These are phyloP conservation scores for Trichocladium uniseriatum DNA, from an alignment of 495 filamentous ascomycete genomes.

Conservation along the genomic window DNA sequence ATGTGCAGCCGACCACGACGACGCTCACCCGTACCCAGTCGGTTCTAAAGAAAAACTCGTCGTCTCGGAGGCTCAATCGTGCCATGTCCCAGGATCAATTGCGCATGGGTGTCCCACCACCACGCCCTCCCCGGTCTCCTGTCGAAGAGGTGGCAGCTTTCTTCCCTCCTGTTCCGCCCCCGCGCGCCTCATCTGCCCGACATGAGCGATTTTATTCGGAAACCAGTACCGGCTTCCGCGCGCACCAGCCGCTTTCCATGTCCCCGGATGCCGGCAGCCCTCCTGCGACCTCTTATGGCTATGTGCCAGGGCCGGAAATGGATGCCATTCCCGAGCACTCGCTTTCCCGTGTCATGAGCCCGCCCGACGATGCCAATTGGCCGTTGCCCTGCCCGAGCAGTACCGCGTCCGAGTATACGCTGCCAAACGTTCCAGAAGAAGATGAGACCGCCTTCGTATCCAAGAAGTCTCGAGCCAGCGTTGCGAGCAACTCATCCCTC, in stretches of 20 bases:
- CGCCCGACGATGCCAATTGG: conserved; percentile 42
- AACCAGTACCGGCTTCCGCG: conserved; percentile 33
- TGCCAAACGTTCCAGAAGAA: conserved; percentile 70
- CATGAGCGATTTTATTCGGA: conserved; percentile 35
- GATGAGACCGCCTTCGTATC: conserved; percentile 40
- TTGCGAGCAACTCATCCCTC: conserved; percentile 37
- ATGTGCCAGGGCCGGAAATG: conserved; percentile 22
- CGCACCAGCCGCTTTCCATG: conserved; percentile 27
- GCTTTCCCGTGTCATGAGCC: conserved; percentile 32
- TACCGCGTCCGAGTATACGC: conserved; percentile 33
- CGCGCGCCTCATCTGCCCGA: conserved; percentile 39
- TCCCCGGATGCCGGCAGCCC: conserved; percentile 21
- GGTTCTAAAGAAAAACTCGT: conserved; percentile 15
- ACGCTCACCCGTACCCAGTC: conserved; percentile 15
- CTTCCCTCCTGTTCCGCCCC: conserved; percentile 29
- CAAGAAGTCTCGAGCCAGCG: conserved; percentile 29
- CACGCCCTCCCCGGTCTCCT: conserved; percentile 40
- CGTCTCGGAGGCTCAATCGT: conserved; percentile 31
- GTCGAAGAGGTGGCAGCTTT: conserved; percentile 23
- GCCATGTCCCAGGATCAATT: conserved; percentile 42
- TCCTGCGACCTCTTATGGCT: conserved; percentile 21
- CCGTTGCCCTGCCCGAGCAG: conserved; percentile 37
- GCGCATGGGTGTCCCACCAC: conserved; percentile 28
- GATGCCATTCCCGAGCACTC: conserved; percentile 22
- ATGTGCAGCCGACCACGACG: conserved; percentile 8